Conservation (phyloP, 1,139 yeast species). For the Hansenula anomala region DNA sequence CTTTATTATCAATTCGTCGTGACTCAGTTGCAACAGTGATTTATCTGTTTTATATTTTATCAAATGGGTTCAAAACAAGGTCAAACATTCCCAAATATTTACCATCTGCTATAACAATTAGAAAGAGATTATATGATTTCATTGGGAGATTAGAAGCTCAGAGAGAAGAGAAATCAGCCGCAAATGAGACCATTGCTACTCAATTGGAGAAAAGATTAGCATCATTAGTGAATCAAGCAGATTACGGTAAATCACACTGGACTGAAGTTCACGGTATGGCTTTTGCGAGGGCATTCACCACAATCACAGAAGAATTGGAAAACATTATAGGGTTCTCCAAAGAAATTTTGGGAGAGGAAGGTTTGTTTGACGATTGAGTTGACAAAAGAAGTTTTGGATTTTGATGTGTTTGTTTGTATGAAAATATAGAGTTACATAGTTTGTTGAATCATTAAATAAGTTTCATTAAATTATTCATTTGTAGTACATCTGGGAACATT, state of each 20-base stretch:
- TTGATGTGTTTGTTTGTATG: too few species aligned
- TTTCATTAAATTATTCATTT: too few species aligned
- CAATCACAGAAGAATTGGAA: conserved; percentile 38
- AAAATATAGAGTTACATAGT: too few species aligned
- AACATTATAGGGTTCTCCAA: conserved; percentile 32
- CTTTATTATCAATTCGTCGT: conserved; percentile 37
- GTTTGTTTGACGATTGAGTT: conserved; percentile 6
- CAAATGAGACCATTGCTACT: conserved; percentile 2
- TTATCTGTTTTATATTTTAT: conserved; percentile 34
- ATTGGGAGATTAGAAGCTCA: conserved; percentile 27
- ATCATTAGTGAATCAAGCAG: conserved; percentile 9
- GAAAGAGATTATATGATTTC: conserved; percentile 38
- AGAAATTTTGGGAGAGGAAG: conserved; percentile 40
- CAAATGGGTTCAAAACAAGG: conserved; percentile 36
- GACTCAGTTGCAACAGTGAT: conserved; percentile 44
- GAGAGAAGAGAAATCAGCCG: conserved; percentile 3
- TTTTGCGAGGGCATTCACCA: conserved; percentile 42
- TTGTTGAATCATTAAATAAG: background rate
- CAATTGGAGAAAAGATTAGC: conserved; percentile 11
- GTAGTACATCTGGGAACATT: too few species aligned
- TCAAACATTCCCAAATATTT: conserved; percentile 35
- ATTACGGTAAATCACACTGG: conserved; percentile 34
- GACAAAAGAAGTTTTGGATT: too few species aligned
- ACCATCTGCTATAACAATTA: conserved; percentile 38
- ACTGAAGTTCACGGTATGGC: conserved; percentile 44